These are phyloP conservation scores for Trifolium fragiferum DNA, from an alignment of 306 rosid species.

Conservation along the genomic window DNA sequence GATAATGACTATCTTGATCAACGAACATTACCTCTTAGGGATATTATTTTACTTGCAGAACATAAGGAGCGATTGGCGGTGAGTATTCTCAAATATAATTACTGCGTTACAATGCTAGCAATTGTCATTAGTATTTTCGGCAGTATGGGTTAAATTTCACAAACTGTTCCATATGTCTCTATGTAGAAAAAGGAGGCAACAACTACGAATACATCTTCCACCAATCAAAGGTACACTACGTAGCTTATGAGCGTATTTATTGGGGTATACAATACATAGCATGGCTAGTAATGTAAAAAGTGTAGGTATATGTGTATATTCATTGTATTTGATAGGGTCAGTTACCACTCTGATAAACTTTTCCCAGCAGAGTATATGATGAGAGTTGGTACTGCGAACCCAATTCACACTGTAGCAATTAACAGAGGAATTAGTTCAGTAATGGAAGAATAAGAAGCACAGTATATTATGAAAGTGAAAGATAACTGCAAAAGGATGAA, in stretches of 20 bases:
- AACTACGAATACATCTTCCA: constrained; percentile 46
- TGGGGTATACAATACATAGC: constrained; percentile 10
- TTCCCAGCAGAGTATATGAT: too few species aligned
- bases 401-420: too few species aligned
- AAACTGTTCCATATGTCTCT: constrained; percentile 22
- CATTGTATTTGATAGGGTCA: not conserved
- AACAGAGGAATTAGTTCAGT: too few species aligned
- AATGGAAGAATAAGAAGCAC: too few species aligned
- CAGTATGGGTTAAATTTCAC: constrained; percentile 36
- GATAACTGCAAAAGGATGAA: too few species aligned
- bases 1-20: constrained; percentile 79
- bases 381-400: too few species aligned
- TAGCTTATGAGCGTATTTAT: not conserved
- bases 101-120: constrained; percentile 4
- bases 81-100: constrained; percentile 39
- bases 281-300: not conserved
- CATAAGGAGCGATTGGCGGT: constrained; percentile 73
- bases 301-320: not conserved
- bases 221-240: constrained; percentile 70
- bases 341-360: too few species aligned
- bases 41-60: constrained; percentile 72
- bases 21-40: constrained; percentile 55
- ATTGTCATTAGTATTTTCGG: not conserved
- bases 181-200: constrained; percentile 76
- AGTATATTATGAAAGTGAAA: too few species aligned